Conservation (phyloP, 495 filamentous ascomycete species). For the Tuber melanosporum region DNA sequence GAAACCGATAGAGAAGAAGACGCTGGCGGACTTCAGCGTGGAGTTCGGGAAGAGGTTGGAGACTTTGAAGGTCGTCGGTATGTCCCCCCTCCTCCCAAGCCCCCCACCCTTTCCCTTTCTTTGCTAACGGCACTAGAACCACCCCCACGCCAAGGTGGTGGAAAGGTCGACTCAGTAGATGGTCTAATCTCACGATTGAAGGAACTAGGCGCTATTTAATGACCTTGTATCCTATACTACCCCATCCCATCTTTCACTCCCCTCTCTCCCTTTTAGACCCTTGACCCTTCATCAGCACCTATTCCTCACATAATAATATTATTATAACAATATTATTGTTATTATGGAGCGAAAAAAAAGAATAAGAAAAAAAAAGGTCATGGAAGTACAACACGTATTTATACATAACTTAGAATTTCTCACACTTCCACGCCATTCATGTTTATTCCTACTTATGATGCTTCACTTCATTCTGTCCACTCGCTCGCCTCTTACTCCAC, state of each 20-base stretch:
- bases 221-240: slow-evolving; percentile 6
- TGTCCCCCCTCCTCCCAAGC: slow-evolving; percentile 39
- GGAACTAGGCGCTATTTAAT: slow-evolving; percentile 67
- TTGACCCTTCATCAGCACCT: neutral
- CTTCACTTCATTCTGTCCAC: neutral
- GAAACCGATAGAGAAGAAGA: slow-evolving; percentile 93
- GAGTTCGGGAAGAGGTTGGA: slow-evolving; percentile 69
- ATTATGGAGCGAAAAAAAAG: too few species aligned
- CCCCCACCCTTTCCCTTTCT: slow-evolving; percentile 11
- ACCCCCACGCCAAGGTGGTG: slow-evolving; percentile 78
- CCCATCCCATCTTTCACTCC: neutral
- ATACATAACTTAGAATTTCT: neutral
- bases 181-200: slow-evolving; percentile 86
- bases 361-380: neutral
- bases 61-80: slow-evolving; percentile 78
- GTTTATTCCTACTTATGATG: neutral
- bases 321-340: neutral
- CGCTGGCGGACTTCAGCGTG: slow-evolving; percentile 68
- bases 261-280: neutral
- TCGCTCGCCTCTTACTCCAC: too few species aligned
- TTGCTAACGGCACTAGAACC: slow-evolving; percentile 57
- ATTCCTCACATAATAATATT: neutral
- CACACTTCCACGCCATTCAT: neutral
- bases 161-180: slow-evolving; percentile 95
- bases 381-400: neutral